Evolutionary conservation across 306 rosid species (phyloP).

Genomic region (Clitoria ternatea): DNA sequence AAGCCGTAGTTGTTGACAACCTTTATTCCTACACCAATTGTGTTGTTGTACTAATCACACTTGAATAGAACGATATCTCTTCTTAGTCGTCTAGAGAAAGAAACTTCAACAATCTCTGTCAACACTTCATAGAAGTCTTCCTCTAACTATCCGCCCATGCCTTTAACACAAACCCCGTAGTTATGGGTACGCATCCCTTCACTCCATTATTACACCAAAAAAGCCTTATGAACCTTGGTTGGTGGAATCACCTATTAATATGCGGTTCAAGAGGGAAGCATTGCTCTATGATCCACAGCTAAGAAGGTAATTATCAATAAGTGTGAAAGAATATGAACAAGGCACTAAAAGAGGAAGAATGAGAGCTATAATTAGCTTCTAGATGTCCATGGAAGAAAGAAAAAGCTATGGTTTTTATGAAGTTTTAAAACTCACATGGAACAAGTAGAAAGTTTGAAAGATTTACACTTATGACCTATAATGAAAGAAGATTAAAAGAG

Average conservation of each 20-base stretch:
- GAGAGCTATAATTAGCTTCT: conserved; percentile 12
- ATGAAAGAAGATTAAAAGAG: not conserved
- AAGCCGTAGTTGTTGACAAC: too few species aligned
- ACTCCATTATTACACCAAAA: too few species aligned
- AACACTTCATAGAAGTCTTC: too few species aligned
- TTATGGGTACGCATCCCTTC: too few species aligned
- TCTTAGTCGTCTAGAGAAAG: too few species aligned
- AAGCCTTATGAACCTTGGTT: conserved; percentile 37
- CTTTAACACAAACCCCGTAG: too few species aligned
- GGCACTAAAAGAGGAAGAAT: conserved; percentile 29
- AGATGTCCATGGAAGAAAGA: conserved; percentile 44
- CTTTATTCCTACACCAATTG: too few species aligned
- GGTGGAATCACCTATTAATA: conserved; percentile 50
- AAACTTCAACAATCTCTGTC: too few species aligned
- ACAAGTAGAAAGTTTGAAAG: not conserved
- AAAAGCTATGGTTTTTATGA: not conserved
- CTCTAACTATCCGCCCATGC: too few species aligned
- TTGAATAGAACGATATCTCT: too few species aligned
- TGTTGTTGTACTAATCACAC: too few species aligned
- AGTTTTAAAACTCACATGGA: not conserved
- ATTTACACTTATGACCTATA: not conserved
- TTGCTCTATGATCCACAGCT: conserved; percentile 69
- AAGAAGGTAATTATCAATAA: conserved; percentile 66
- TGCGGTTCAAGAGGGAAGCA: conserved; percentile 42
- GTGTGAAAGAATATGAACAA: conserved; percentile 51